Evolutionary conservation across 2,329 filamentous ascomycete genomes (phyloP).

Genomic region (Penicillium sp.): DNA sequence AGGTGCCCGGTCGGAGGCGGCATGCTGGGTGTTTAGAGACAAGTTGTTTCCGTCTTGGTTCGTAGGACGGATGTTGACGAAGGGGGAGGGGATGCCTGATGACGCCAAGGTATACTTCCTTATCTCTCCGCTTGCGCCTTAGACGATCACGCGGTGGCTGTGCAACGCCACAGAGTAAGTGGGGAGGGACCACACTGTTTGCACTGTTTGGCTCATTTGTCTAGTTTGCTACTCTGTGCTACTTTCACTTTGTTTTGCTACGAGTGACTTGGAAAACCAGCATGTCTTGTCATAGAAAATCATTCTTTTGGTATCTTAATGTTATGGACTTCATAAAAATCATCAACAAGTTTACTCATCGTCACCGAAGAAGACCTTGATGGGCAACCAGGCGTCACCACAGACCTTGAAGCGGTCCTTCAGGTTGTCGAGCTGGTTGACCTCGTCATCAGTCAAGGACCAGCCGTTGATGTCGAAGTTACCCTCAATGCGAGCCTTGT

Average conservation of each 20-base stretch:
- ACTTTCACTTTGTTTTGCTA: no score
- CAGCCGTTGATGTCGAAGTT: slow-evolving; percentile 79
- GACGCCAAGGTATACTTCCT: slow-evolving; percentile 18
- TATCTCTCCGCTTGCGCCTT: slow-evolving; percentile 21
- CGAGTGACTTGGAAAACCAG: no score
- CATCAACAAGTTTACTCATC: slow-evolving; percentile 62
- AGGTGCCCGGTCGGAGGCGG: slow-evolving; percentile 52
- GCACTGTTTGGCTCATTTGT: neutral
- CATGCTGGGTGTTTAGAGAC: slow-evolving; percentile 38
- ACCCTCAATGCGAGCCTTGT: slow-evolving; percentile 68
- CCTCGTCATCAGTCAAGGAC: slow-evolving; percentile 71
- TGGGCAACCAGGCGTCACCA: slow-evolving; percentile 67
- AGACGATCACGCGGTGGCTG: slow-evolving; percentile 16
- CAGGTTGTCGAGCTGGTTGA: slow-evolving; percentile 67
- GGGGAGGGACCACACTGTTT: neutral
- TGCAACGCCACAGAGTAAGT: slow-evolving; percentile 19
- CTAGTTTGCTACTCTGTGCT: no score
- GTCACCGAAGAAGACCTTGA: slow-evolving; percentile 81
- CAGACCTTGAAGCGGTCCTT: slow-evolving; percentile 82
- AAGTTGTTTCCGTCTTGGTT: slow-evolving; percentile 7
- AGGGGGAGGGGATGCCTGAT: slow-evolving; percentile 29
- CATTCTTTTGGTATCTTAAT: slow-evolving; percentile 25
- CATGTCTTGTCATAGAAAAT: neutral
- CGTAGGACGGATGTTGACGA: slow-evolving; percentile 16
- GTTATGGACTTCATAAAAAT: slow-evolving; percentile 22